Base-by-base conservation (phyloP, 2,329 filamentous ascomycete genomes). In the Didymella keratinophila region DNA sequence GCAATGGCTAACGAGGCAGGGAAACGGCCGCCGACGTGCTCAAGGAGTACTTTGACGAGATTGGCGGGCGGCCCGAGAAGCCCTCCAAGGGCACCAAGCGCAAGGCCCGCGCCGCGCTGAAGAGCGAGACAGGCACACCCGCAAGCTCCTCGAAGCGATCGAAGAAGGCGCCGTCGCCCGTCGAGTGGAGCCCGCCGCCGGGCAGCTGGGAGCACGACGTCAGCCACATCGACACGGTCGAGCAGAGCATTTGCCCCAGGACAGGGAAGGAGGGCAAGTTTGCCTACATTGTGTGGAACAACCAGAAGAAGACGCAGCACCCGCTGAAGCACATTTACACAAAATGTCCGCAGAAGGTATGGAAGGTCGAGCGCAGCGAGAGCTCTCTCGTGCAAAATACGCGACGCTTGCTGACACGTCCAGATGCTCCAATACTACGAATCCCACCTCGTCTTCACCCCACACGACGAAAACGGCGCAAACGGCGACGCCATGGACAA, bases 181-280 rank as follows among this genome's bases (percentile, higher is more conserved):
- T 66, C 80, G 79, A 47, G 75, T 92, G 89, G 85, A 84, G 83
- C 56, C 88, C 89, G 2, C 91, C 91, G 0, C 81, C 84, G 2
- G 91, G 91, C 8, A 88, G 84, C 30, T 95, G 91, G 91, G 91
- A 95, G 65, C 86, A 92, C 11, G 82, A 90, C 2, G 86, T 94
- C 23, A 82, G 84, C 20, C 80, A 81, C 1, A 87, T 95, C 30
- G 90, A 93, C 64, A 90, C 89, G 0, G 89, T 90, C 56, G 86
- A 92, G 67, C 87, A 92, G 65, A 83, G 84, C 48, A 45, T 56
- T 1, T 65, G 78, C 36, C 66, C 67, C 20, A 72, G 70, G 52
- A 76, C 71, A 11, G 74, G 71, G 62, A 80, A 84, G 25, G 80
- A 79, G 4, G 84, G 83, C 58, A 80, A 91, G 14, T 82, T 87